Percentiles rank a stretch among this genome's conserved stretches.
Evolutionary conservation across 1,284 basidiomycete genomes (phyloP).

Genomic region (Anthracocystis setariae): DNA sequence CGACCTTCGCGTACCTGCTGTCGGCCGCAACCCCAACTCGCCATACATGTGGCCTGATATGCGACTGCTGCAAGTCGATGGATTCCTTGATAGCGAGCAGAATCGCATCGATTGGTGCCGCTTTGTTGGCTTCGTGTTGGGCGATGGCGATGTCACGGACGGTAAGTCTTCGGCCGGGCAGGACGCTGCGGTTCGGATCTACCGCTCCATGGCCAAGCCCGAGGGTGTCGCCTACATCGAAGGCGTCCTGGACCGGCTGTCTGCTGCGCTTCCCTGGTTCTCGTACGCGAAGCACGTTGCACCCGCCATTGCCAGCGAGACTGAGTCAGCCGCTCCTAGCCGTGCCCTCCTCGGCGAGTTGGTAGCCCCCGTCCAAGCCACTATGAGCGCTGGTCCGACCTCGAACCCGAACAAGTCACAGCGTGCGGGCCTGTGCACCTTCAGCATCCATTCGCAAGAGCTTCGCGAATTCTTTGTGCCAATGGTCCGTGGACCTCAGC

Average conservation of each 20-base stretch:
- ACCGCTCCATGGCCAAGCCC: slow-evolving; percentile 10
- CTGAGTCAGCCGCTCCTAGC: no score
- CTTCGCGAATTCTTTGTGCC: slow-evolving; percentile 16
- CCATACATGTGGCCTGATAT: slow-evolving; percentile 15
- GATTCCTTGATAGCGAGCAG: slow-evolving; percentile 9
- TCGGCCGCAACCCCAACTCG: slow-evolving; percentile 15
- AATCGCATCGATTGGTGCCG: slow-evolving; percentile 17
- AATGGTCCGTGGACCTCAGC: slow-evolving; percentile 14
- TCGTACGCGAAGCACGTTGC: no score
- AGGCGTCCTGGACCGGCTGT: slow-evolving; percentile 9
- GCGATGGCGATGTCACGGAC: slow-evolving; percentile 2
- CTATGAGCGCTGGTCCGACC: not conserved
- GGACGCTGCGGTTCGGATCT: slow-evolving; percentile 1
- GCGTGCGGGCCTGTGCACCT: not conserved
- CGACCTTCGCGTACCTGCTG: slow-evolving; percentile 5
- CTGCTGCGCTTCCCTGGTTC: slow-evolving; percentile 13
- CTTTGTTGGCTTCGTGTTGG: slow-evolving; percentile 24
- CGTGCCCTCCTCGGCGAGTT: no score
- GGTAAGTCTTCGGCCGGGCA: not conserved
- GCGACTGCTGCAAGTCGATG: not conserved
- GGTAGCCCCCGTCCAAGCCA: no score
- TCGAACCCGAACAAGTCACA: no score
- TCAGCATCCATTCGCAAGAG: not conserved
- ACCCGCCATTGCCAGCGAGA: not conserved
- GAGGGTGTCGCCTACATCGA: slow-evolving; percentile 4